Evolutionary conservation across 192 early-diverging fungal genomes (phyloP).

Genomic region (Coemansia sp.): DNA sequence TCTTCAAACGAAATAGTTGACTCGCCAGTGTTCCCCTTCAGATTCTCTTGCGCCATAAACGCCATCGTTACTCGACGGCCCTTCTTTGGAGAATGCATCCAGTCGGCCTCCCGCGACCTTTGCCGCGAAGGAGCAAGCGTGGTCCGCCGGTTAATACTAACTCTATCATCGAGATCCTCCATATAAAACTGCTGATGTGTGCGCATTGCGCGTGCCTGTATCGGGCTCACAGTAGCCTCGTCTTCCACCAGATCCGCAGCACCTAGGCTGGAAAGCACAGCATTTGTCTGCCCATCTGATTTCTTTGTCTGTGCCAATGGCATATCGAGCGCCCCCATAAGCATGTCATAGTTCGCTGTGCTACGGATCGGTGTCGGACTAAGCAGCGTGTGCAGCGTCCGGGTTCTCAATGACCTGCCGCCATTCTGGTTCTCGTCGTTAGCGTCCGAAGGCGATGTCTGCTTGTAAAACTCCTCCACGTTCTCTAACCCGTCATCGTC

Average conservation of each 20-base stretch:
- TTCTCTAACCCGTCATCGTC: slow-evolving; percentile 49
- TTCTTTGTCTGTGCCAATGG: slow-evolving; percentile 3
- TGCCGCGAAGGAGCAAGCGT: slow-evolving; percentile 28
- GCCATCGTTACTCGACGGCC: slow-evolving; percentile 36
- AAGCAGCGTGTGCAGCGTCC: slow-evolving; percentile 31
- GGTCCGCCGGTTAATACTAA: slow-evolving; percentile 18
- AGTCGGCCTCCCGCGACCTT: slow-evolving; percentile 6
- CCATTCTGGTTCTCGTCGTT: slow-evolving; percentile 1
- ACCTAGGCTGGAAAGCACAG: not conserved
- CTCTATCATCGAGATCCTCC: not conserved
- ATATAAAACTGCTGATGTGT: slow-evolving; percentile 2
- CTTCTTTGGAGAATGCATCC: slow-evolving; percentile 38
- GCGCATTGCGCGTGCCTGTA: slow-evolving; percentile 10
- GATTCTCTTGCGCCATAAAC: slow-evolving; percentile 5
- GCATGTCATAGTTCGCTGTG: slow-evolving; percentile 21
- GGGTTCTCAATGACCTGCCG: slow-evolving; percentile 4
- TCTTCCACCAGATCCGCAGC: slow-evolving; percentile 6
- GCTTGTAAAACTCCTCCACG: slow-evolving; percentile 48
- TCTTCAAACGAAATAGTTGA: not conserved
- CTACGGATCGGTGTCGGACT: slow-evolving; percentile 46
- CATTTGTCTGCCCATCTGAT: not conserved
- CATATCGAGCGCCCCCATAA: slow-evolving; percentile 42
- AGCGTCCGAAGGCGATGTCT: slow-evolving; percentile 25
- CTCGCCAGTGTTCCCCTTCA: not conserved
- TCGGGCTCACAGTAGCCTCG: slow-evolving; percentile 16